Conservation (phyloP, 352 stramenopile genomes). For the Pythium phragmiticola region DNA sequence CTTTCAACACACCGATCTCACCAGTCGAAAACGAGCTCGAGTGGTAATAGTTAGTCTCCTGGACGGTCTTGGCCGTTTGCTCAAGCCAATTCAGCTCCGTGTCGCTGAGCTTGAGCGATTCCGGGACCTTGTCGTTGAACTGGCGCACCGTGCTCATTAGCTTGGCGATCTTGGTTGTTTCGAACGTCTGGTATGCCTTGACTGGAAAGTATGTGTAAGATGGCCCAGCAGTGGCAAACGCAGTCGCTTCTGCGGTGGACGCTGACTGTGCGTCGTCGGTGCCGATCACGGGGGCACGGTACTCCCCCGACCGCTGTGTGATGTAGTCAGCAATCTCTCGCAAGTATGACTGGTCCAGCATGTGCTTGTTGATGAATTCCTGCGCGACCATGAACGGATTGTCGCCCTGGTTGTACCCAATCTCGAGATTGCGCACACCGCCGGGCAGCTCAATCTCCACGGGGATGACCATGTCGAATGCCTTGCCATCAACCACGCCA, state of each 20-base stretch:
- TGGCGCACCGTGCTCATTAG: constrained; percentile 89
- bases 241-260: not conserved
- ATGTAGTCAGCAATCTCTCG: constrained; percentile 96
- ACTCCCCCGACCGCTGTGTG: constrained; percentile 85
- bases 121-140: constrained; percentile 82
- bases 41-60: constrained; percentile 91
- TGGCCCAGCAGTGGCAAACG: not conserved
- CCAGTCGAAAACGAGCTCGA: constrained; percentile 72
- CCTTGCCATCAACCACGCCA: constrained; percentile 89
- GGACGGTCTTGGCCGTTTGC: constrained; percentile 58
- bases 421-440: constrained; percentile 92
- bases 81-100: constrained; percentile 61
- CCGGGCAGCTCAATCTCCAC: constrained; percentile 96
- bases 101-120: constrained; percentile 40
- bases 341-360: constrained; percentile 93
- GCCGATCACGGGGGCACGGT: constrained; percentile 67
- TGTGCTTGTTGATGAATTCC: constrained; percentile 96
- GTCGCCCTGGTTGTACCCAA: constrained; percentile 97
- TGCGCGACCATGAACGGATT: constrained; percentile 96
- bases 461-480: constrained; percentile 95
- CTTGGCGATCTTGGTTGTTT: constrained; percentile 91
- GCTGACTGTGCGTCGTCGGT: not conserved
- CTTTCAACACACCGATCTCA: constrained; percentile 63
- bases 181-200: constrained; percentile 90
- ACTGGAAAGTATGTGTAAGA: constrained; percentile 72